Evolutionary conservation across 2,329 filamentous ascomycete species (phyloP), one percentile per base, ranked within the genome.

Genomic region (Magnaporthiopsis incrustans): DNA sequence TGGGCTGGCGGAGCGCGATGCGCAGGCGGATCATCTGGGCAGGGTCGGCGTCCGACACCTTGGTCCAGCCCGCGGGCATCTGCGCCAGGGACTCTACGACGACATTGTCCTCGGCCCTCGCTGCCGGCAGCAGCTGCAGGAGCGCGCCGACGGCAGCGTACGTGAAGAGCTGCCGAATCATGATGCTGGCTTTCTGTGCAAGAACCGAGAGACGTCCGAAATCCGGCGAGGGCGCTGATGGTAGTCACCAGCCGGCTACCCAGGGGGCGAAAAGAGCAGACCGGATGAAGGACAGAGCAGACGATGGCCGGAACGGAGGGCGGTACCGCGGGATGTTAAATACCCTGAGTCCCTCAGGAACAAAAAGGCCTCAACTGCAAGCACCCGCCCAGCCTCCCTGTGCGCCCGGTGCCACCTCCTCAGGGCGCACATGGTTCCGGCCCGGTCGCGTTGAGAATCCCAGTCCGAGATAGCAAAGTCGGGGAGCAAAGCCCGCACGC

Each of bases 1-100:
- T 72, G 58, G 70, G 69, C 64, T 70, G 65, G 15, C 67, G 63
- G 57, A 74, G 68, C 4, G 67, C 69, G 35, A 74, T 68, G 15
- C 71, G 61, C 22, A 69, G 65, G 12, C 64, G 65, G 62, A 69
- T 32, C 25, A 56, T 22, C 35, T 62, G 32, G 32, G 64, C 60
- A 22, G 63, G 63, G 32, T 65, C 62, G 10, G 66, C 66, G 59
- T 65, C 63, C 35, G 63, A 35, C 53, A 68, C 30, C 62, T 60
- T 63, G 53, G 18, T 63, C 67, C 67, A 68, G 59, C 66, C 65
- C 27, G 67, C 63, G 22, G 67, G 66, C 10, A 66, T 61, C 30
- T n/a, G 60, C 15, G 58, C 61, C 2, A 67, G 63, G 14, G 67
- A 67, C 63, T 70, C 68, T 44, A 69, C 35, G 11, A 69, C 65